Evolutionary conservation across 192 early-diverging fungal species (phyloP).

Genomic region (Coemansia sp.): DNA sequence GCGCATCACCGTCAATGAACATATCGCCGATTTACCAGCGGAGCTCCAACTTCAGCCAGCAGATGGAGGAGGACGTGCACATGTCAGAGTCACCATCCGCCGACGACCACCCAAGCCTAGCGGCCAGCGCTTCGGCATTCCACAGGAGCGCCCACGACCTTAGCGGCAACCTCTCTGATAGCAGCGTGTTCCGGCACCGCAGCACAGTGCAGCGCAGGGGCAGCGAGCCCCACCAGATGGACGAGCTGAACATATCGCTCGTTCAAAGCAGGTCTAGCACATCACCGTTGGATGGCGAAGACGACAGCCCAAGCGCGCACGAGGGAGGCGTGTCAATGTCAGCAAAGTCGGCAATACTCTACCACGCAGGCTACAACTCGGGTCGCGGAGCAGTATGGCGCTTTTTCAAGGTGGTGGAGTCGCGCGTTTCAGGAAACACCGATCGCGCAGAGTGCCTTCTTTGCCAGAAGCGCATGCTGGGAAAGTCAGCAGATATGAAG

Average conservation of each 20-base stretch:
- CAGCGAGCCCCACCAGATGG: slow-evolving; percentile 1
- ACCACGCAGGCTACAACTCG: slow-evolving; percentile 50
- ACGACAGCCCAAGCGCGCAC: slow-evolving; percentile 4
- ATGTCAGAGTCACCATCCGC: slow-evolving; percentile 51
- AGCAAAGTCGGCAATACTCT: slow-evolving; percentile 39
- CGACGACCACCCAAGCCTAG: slow-evolving; percentile 11
- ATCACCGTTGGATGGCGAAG: slow-evolving; percentile 5
- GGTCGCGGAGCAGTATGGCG: slow-evolving; percentile 54
- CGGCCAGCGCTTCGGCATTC: slow-evolving; percentile 12
- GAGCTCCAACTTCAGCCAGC: slow-evolving; percentile 13
- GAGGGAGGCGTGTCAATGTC: slow-evolving; percentile 40
- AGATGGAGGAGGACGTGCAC: slow-evolving; percentile 42
- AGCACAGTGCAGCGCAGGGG: not conserved
- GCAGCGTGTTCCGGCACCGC: slow-evolving; percentile 9
- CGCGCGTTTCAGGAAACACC: slow-evolving; percentile 52
- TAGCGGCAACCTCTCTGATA: slow-evolving; percentile 11
- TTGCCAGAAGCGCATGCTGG: slow-evolving; percentile 55
- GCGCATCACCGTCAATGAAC: not conserved
- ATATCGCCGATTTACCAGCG: not conserved
- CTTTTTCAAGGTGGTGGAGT: slow-evolving; percentile 50
- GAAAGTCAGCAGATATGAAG: slow-evolving; percentile 56
- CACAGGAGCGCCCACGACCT: slow-evolving; percentile 16
- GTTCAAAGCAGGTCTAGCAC: not conserved
- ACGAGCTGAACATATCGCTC: not conserved
- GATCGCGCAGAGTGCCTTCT: slow-evolving; percentile 54